Percentiles rank a stretch among this genome's conserved stretches.
Conservation (phyloP, 139 green algal species). For the Chlorokybus atmophyticus region DNA sequence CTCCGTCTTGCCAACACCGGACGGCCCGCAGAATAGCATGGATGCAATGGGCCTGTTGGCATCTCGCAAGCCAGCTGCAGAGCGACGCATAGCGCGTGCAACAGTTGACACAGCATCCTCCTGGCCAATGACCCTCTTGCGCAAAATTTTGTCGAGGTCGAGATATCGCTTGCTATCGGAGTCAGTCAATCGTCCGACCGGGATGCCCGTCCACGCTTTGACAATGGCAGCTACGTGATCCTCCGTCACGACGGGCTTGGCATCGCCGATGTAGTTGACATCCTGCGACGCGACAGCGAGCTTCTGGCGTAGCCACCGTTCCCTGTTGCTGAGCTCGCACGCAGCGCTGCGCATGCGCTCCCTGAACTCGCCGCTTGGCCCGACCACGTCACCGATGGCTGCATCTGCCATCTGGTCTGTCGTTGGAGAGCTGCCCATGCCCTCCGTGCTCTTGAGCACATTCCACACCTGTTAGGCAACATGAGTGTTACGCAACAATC, state of each 20-base stretch:
- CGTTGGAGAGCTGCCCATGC: no score
- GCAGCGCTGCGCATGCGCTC: no score
- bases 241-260: conserved; percentile 59
- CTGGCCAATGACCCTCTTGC: conserved; percentile 54
- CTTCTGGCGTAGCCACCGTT: not conserved
- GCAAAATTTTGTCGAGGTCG: conserved; percentile 37
- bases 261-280: no score
- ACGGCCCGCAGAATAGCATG: conserved; percentile 63
- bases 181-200: conserved; percentile 57
- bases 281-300: no score
- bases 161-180: conserved; percentile 46
- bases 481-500: no score
- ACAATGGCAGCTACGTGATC: conserved; percentile 82
- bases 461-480: no score
- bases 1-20: conserved; percentile 76
- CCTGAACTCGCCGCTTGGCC: no score
- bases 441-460: no score
- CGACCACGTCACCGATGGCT: no score
- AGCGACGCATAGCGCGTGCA: conserved; percentile 38
- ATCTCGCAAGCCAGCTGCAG: conserved; percentile 36
- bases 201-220: conserved; percentile 68
- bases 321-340: not conserved
- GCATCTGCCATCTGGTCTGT: no score
- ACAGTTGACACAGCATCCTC: conserved; percentile 46
- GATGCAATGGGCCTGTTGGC: conserved; percentile 48